These are phyloP conservation scores for Ilyonectria robusta DNA, from an alignment of 2,329 filamentous ascomycete species.

Conservation along the genomic window DNA sequence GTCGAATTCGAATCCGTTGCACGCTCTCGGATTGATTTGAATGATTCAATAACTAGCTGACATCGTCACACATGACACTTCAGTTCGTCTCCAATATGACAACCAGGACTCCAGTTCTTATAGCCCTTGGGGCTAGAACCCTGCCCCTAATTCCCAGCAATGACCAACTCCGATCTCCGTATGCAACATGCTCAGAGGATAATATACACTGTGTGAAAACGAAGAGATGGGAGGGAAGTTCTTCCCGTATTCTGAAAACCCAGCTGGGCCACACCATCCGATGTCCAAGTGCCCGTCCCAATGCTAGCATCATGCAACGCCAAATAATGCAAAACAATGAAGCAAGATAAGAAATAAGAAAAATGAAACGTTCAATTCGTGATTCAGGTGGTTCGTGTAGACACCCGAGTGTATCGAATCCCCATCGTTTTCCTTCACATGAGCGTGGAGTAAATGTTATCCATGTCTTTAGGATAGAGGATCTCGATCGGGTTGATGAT, in stretches of 20 bases:
- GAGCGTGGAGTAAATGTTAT: conserved; percentile 53
- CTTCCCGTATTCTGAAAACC: conserved; percentile 26
- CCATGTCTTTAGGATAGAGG: conserved; percentile 55
- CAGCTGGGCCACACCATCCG: conserved; percentile 25
- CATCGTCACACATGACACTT: conserved; percentile 31
- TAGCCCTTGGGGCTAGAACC: not conserved
- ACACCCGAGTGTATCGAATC: not conserved
- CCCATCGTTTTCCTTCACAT: conserved; percentile 34
- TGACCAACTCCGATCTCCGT: conserved; percentile 35
- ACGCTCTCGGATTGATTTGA: conserved; percentile 14
- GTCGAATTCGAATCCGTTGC: conserved; percentile 14
- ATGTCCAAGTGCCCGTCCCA: conserved; percentile 30
- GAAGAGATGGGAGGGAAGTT: conserved; percentile 17
- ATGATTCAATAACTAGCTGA: conserved; percentile 23
- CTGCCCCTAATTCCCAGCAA: conserved; percentile 4
- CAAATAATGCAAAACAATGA: conserved; percentile 37
- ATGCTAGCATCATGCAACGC: conserved; percentile 38
- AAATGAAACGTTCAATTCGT: not conserved
- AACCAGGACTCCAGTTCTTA: conserved; percentile 16
- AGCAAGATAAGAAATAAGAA: conserved; percentile 20
- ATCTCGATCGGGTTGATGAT: conserved; percentile 54
- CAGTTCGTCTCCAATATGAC: conserved; percentile 11
- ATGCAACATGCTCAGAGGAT: conserved; percentile 32
- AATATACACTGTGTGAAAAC: conserved; percentile 34
- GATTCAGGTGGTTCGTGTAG: not conserved